These are phyloP conservation scores for Cylindrotheca closterium DNA, from an alignment of 108 stramenopile genomes.

Conservation along the genomic window DNA sequence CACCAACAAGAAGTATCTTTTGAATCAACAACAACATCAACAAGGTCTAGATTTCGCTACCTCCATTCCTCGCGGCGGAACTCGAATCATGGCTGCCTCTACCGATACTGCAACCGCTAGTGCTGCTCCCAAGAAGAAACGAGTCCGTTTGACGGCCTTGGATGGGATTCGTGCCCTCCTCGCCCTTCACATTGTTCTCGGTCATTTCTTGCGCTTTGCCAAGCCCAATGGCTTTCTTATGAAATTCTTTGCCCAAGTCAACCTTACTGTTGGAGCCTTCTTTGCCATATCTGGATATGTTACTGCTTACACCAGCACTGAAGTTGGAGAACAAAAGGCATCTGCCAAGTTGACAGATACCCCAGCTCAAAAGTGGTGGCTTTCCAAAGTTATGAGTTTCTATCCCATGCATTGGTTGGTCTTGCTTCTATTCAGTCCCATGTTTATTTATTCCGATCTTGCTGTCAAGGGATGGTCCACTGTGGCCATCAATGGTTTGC, in stretches of 20 bases:
- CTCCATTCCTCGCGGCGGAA: neutral
- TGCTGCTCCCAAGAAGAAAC: neutral
- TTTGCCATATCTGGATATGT: slow-evolving; percentile 50
- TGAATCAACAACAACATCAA: neutral
- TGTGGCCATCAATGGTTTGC: slow-evolving; percentile 25
- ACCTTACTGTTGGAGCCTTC: slow-evolving; percentile 42
- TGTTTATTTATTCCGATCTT: slow-evolving; percentile 46
- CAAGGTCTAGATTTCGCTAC: slow-evolving; percentile 3
- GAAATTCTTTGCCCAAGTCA: slow-evolving; percentile 39
- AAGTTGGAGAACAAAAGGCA: slow-evolving; percentile 18
- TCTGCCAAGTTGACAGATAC: slow-evolving; percentile 35
- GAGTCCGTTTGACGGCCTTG: slow-evolving; percentile 41
- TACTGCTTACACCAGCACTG: slow-evolving; percentile 46
- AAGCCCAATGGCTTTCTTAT: slow-evolving; percentile 27
- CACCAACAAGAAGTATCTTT: neutral
- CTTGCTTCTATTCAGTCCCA: slow-evolving; percentile 32
- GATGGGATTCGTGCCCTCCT: slow-evolving; percentile 44
- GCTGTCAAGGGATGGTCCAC: slow-evolving; percentile 20
- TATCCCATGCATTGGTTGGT: slow-evolving; percentile 46
- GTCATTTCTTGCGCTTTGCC: slow-evolving; percentile 45
- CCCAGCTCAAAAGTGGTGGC: slow-evolving; percentile 34
- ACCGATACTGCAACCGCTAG: neutral
- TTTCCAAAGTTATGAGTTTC: slow-evolving; percentile 33
- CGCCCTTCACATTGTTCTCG: slow-evolving; percentile 33
- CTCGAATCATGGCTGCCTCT: neutral